Evolutionary conservation across 148 eudicot species (phyloP), one percentile per base, ranked within the genome.

Genomic region (Suaeda aralocaspica): DNA sequence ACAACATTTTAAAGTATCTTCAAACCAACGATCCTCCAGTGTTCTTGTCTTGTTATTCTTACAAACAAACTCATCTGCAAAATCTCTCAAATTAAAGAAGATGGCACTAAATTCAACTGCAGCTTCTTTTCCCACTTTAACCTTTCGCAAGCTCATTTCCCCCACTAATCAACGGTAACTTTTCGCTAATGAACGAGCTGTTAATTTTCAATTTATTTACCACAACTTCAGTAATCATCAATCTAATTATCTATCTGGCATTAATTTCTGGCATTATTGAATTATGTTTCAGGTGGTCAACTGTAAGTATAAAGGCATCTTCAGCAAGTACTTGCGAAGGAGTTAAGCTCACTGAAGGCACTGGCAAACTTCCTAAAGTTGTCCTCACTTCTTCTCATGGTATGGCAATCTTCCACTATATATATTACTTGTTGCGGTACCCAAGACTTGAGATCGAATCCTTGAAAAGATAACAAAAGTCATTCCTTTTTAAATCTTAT

Each of bases 301-400:
- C 79, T 42, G 85, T 89, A 44, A 80, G 78, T 67, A 72, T 69
- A 28, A 80, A 85, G 86, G 79, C 83, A 55, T 82, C 83, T 45
- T 83, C 92, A 53, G 80, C 81, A 4, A 68, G 49, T 36, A 45
- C 77, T 11, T 53, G 79, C 73, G 77, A 76, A 25, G 92, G 86
- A 51, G 86, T 87, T 53, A 78, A 72, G 46, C 53, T 89, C 55
- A 69, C 86, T 29, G 58, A 86, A 66, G 99, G 99, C 34, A 36
- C 71, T 53, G 97, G 97, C 21, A 76, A 86, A 78, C 85, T 94
- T 58, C 89, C 93, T n/a, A 94, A 94, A 77, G 83, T 94, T 61
- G 77, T 80, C 7, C 87, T 94, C 70, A 82, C 91, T 59, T 80
- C 91, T 82, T 73, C 88, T 49, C 74, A 82, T 66, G 98, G 98